Evolutionary conservation across 805 yeast genomes (phyloP).

Genomic region (Nematodospora valgi): DNA sequence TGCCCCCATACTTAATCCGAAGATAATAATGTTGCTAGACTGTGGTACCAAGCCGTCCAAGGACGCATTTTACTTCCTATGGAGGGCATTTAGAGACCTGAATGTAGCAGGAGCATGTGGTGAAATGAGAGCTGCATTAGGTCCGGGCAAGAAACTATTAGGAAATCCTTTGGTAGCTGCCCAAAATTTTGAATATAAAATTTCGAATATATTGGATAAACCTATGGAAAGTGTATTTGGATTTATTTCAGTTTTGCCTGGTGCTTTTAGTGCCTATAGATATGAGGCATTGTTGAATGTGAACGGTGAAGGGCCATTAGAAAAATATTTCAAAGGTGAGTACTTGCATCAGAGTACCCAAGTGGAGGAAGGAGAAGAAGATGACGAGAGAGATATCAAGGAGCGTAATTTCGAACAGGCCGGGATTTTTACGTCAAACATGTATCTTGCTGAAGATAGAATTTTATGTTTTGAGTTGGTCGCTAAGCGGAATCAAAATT

Average conservation of each 20-base stretch:
- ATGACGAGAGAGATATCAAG: slow-evolving; percentile 38
- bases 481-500: slow-evolving; percentile 70
- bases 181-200: slow-evolving; percentile 94
- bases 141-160: slow-evolving; percentile 47
- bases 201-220: slow-evolving; percentile 90
- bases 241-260: slow-evolving; percentile 90
- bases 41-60: slow-evolving; percentile 92
- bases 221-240: slow-evolving; percentile 96
- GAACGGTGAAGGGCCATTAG: slow-evolving; percentile 80
- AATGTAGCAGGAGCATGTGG: slow-evolving; percentile 98
- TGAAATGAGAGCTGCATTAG: slow-evolving; percentile 85
- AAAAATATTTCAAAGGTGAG: slow-evolving; percentile 91
- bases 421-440: slow-evolving; percentile 89
- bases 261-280: slow-evolving; percentile 94
- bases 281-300: slow-evolving; percentile 71
- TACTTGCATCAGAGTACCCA: slow-evolving; percentile 64
- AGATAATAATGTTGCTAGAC: slow-evolving; percentile 78
- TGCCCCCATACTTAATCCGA: slow-evolving; percentile 77
- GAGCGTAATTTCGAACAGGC: slow-evolving; percentile 38
- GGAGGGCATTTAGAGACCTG: slow-evolving; percentile 81
- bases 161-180: slow-evolving; percentile 91
- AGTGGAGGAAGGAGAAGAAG: slow-evolving; percentile 28
- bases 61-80: slow-evolving; percentile 80
- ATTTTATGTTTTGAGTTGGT: slow-evolving; percentile 92
- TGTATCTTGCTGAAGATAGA: slow-evolving; percentile 97